phyloP scores from a whole-genome alignment of 1,284 basidiomycete genomes.

The Pisolithus thermaeus region DNA sequence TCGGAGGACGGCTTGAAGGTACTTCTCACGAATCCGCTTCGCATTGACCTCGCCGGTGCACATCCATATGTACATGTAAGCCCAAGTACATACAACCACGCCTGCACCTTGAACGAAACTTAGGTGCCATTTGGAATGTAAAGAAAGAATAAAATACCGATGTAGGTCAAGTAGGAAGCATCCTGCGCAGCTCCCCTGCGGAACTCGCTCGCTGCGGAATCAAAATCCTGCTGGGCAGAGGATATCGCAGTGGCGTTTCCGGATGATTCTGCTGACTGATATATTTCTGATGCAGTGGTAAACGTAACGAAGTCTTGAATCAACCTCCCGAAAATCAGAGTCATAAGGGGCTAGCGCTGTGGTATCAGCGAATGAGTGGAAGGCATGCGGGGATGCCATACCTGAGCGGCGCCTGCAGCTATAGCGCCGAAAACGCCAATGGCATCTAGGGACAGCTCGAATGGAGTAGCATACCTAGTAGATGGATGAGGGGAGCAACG shows the following conservation, averaged over 20 bases:
- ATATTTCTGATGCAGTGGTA: slow-evolving; percentile 21
- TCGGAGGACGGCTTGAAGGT: slow-evolving; percentile 71
- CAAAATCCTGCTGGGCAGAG: slow-evolving; percentile 23
- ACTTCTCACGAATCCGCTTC: slow-evolving; percentile 76
- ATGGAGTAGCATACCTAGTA: neutral
- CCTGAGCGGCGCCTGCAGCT: slow-evolving; percentile 72
- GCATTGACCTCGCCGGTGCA: slow-evolving; percentile 87
- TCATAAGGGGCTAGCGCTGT: slow-evolving; percentile 1
- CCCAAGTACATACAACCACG: slow-evolving; percentile 63
- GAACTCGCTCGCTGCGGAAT: slow-evolving; percentile 45
- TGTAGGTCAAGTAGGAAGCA: slow-evolving; percentile 61
- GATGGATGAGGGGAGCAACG: neutral
- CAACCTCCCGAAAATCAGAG: slow-evolving; percentile 72
- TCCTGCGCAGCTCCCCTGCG: slow-evolving; percentile 41
- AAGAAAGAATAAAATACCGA: slow-evolving; percentile 46
- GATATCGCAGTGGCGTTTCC: slow-evolving; percentile 25
- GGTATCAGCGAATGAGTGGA: slow-evolving; percentile 4
- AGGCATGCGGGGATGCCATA: slow-evolving; percentile 18
- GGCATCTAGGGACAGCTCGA: slow-evolving; percentile 30
- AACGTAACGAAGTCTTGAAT: slow-evolving; percentile 74
- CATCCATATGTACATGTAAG: slow-evolving; percentile 85
- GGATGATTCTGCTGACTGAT: slow-evolving; percentile 19
- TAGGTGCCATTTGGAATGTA: neutral
- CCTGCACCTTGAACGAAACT: slow-evolving; percentile 42
- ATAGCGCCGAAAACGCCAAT: slow-evolving; percentile 64